Base-by-base conservation (phyloP, 78 protist genomes). In the Dictyostelium discoideum region DNA sequence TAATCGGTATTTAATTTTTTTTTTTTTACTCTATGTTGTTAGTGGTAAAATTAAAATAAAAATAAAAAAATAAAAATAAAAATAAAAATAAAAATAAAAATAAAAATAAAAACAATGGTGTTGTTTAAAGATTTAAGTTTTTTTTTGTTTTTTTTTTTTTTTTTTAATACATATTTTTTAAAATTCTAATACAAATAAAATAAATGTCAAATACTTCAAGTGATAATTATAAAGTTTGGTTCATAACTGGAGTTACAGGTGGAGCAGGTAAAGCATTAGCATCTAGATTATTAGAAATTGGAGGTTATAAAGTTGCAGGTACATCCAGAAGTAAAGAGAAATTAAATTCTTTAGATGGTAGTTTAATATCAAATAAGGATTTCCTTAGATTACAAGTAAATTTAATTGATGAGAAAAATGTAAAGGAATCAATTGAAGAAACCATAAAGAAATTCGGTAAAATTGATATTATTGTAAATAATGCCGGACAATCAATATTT, bases 201-300 rank as follows among this genome's bases (percentile, higher is more conserved):
- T 10, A 46, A 46, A 46, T 46, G 57, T 46, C 57, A 46, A 46
- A 9, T 46, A 32, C 37, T 32, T 46, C 57, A 46, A 83, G 9
- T 16, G 37, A 24, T 11, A 42, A 84, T 84, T 60, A 20, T 60
- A 65, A 77, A 78, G 85, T 87, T 44, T 88, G 93, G 93, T 88
- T 24, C 46, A 76, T 88, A 24, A 88, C 93, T 24, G 93, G 93
- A 3, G 44, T 60, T 0, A 63, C 87, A 14, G 22, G 57, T 37
- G 93, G 93, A 3, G 8, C 18, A 24, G 85, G 85, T 26, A 8
- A 20, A 22, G 20, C 20, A 13, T 48, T 81, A 18, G 32, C 37
- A 22, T 13, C 18, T 14, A 14, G 14, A 48, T 16, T 81, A 48
- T 50, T 81, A 14, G 46, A 81, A 50, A 14, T 40, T 32, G 65